Conservation (phyloP, 2,329 filamentous ascomycete genomes). For the Volutella citrinella region DNA sequence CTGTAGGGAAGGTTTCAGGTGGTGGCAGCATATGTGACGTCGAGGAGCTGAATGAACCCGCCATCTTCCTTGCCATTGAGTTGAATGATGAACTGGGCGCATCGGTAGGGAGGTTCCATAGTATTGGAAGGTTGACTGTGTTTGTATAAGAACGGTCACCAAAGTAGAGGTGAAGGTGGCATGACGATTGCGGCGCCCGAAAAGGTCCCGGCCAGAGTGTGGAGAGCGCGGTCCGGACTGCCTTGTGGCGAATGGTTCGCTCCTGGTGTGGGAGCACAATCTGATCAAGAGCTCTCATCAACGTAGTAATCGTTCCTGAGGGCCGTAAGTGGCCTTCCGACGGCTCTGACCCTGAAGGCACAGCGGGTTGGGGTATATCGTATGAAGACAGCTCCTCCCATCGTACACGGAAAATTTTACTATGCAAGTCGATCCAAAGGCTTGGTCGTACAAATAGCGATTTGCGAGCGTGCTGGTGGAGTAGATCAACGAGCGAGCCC, state of each 20-base stretch:
- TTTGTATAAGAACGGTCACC: constrained; percentile 43
- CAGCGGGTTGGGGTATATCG: constrained; percentile 37
- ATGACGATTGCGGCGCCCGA: constrained; percentile 23
- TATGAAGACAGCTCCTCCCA: constrained; percentile 44
- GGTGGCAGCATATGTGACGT: constrained; percentile 18
- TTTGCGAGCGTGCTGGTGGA: constrained; percentile 45
- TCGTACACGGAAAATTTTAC: constrained; percentile 42
- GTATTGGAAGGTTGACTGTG: constrained; percentile 45
- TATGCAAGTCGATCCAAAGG: constrained; percentile 54
- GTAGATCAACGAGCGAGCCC: constrained; percentile 51
- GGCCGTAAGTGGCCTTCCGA: constrained; percentile 35
- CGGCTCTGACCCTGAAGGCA: constrained; percentile 30
- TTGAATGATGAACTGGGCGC: constrained; percentile 30
- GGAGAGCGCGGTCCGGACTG: constrained; percentile 42
- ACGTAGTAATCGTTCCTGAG: constrained; percentile 38
- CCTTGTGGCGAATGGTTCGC: constrained; percentile 34
- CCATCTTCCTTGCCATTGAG: constrained; percentile 35
- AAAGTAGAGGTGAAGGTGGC: constrained; percentile 50
- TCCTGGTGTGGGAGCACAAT: constrained; percentile 35
- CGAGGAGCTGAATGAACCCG: constrained; percentile 27
- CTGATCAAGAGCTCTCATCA: constrained; percentile 43
- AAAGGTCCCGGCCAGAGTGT: constrained; percentile 42
- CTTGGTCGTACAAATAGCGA: constrained; percentile 52
- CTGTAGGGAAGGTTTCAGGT: constrained; percentile 30
- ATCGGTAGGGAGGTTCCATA: constrained; percentile 42